Percentiles rank a stretch among this genome's conserved stretches.
Evolutionary conservation across 768 basidiomycete species (phyloP).

Genomic region (Mycena epipterygia): DNA sequence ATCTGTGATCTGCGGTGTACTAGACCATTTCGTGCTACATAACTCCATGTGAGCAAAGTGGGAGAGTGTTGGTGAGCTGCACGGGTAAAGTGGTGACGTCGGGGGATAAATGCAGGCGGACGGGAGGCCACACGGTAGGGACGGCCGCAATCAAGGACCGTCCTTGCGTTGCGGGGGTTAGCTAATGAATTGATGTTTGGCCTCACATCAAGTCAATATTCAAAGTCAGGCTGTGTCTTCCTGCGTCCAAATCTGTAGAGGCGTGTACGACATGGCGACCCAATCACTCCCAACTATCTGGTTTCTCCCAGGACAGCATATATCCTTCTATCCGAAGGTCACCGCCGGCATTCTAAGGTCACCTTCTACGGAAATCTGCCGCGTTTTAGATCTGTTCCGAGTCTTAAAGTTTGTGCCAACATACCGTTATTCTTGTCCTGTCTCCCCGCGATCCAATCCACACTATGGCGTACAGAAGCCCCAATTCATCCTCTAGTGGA

Average conservation of each 20-base stretch:
- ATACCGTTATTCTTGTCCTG: slow-evolving; percentile 35
- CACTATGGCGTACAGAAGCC: slow-evolving; percentile 66
- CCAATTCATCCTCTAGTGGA: slow-evolving; percentile 62
- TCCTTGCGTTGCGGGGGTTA: slow-evolving; percentile 21
- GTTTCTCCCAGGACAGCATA: slow-evolving; percentile 21
- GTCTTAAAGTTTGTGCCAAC: slow-evolving; percentile 30
- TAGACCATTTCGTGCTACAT: neutral
- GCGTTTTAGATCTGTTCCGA: slow-evolving; percentile 32
- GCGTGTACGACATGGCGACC: slow-evolving; percentile 26
- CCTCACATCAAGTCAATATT: neutral
- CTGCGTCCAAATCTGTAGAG: slow-evolving; percentile 16
- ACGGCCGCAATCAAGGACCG: slow-evolving; percentile 30
- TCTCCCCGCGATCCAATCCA: slow-evolving; percentile 40
- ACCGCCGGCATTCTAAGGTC: slow-evolving; percentile 27
- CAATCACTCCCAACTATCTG: slow-evolving; percentile 17
- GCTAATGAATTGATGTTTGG: slow-evolving; percentile 27
- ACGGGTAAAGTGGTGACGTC: too few relatives aligned
- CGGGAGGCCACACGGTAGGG: slow-evolving; percentile 17
- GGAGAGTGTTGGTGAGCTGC: too few relatives aligned
- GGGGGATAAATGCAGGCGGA: slow-evolving; percentile 26
- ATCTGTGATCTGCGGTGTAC: neutral
- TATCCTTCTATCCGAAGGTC: slow-evolving; percentile 16
- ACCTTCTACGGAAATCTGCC: slow-evolving; percentile 21
- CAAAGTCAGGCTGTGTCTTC: slow-evolving; percentile 27
- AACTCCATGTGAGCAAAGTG: slow-evolving; percentile 10